Base-by-base conservation (phyloP, 1,139 yeast genomes). In the Blastobotrys apis region DNA sequence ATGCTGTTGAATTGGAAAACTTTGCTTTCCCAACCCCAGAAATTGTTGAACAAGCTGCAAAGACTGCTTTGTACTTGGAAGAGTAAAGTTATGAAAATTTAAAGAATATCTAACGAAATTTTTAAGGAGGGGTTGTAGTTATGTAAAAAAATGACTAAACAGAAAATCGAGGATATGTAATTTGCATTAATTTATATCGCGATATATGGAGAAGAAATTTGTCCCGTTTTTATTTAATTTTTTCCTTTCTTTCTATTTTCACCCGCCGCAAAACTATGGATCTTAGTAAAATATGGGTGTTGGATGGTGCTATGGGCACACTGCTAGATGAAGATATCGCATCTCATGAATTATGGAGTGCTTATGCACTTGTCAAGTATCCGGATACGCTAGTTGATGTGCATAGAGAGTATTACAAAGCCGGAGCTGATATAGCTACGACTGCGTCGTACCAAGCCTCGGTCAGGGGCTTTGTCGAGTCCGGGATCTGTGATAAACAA, bases 1-100 rank as follows among this genome's bases (percentile, higher is more conserved):
- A 94, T 67, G 96, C 97, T 58, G 79, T 81, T 70, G 94, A 84
- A 72, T 80, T 94, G 66, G 99, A 94, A 78, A 94, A 85, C 73
- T 86, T 92, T 67, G 97, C 98, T 47, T 92, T 94, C 95, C 98
- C 98, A 67, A 95, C 90, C 67, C 78, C 85, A 49, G 94, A 87
- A 64, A 80, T 88, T 56, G 84, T 94, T 60, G 77, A 85, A 66
- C 84, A 92, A 76, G 97, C 95, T 57, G 80, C 82, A 57, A 90
- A 84, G 77, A 84, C 84, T 71, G 96, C 85, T 47, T 77, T 90
- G 68, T 84, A 94, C 56, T 59, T 83, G 75, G 77, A 75, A n/a
- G 41, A 37, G 19, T 30, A 37, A 22, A 21, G 6, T 8, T 4
- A 9, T 32, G 34, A 9, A 13, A 19, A 32, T 29, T 6, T 29